Evolutionary conservation across 2,329 filamentous ascomycete genomes (phyloP).

Genomic region (Penicillium sclerotigenum): DNA sequence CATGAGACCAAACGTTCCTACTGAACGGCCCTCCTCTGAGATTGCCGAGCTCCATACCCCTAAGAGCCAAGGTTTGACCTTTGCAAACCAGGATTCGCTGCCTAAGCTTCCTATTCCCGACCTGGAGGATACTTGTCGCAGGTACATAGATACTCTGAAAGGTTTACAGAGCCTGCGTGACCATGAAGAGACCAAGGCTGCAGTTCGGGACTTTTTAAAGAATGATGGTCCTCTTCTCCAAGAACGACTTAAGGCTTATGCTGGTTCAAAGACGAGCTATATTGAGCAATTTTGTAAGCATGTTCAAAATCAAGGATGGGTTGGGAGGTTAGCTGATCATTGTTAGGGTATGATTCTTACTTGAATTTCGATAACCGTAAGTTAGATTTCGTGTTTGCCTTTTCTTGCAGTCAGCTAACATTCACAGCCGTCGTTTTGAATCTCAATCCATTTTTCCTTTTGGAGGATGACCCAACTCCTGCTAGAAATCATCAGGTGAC

Average conservation of each 20-base stretch:
- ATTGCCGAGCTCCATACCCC: slow-evolving; percentile 10
- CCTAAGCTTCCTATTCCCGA: slow-evolving; percentile 93
- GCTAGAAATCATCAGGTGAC: slow-evolving; percentile 96
- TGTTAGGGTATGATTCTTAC: slow-evolving; percentile 93
- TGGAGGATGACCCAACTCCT: slow-evolving; percentile 96
- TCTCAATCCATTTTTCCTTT: slow-evolving; percentile 93
- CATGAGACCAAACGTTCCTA: slow-evolving; percentile 24
- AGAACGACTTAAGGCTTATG: slow-evolving; percentile 85
- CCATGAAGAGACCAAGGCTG: slow-evolving; percentile 74
- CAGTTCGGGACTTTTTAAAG: slow-evolving; percentile 78
- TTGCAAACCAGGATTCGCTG: slow-evolving; percentile 80
- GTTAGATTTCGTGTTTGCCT: slow-evolving; percentile 13
- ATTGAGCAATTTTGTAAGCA: slow-evolving; percentile 96
- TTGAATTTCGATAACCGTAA: slow-evolving; percentile 88
- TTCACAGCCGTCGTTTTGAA: slow-evolving; percentile 77
- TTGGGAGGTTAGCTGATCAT: slow-evolving; percentile 7
- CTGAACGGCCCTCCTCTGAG: slow-evolving; percentile 8
- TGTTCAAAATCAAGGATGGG: not conserved
- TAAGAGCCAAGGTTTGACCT: slow-evolving; percentile 72
- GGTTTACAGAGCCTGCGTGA: slow-evolving; percentile 79
- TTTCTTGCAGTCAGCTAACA: slow-evolving; percentile 9
- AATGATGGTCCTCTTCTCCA: slow-evolving; percentile 80
- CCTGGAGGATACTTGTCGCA: slow-evolving; percentile 71
- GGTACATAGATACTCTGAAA: slow-evolving; percentile 73
- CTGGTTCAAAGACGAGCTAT: slow-evolving; percentile 86